Evolutionary conservation across 1,284 basidiomycete genomes (phyloP).

Genomic region (Pseudozyma flocculosa): DNA sequence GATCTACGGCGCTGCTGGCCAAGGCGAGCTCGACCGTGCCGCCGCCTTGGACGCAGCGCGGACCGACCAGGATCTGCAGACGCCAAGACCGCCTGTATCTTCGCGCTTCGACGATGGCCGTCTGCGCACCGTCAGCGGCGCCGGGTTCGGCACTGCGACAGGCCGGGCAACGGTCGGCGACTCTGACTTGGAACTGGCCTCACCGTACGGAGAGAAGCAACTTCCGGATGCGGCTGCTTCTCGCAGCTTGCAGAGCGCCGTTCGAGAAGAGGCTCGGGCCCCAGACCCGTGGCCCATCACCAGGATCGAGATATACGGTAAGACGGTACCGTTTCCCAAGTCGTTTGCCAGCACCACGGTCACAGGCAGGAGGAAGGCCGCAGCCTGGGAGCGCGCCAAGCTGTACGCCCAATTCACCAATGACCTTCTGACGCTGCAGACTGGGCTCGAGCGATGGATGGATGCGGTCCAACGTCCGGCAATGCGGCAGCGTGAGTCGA

Average conservation of each 20-base stretch:
- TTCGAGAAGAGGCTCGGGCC: not conserved
- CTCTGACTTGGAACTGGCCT: not conserved
- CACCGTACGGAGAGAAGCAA: not conserved
- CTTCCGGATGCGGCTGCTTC: not conserved
- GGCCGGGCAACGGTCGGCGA: not conserved
- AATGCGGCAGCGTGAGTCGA: constrained; percentile 16
- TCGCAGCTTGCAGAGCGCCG: not conserved
- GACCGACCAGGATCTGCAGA: constrained; percentile 16
- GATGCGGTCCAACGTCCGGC: constrained; percentile 33
- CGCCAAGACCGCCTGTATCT: constrained; percentile 12
- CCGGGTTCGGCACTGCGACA: not conserved
- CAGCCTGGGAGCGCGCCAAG: constrained; percentile 46
- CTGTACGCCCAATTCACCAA: constrained; percentile 45
- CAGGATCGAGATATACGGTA: constrained; percentile 40
- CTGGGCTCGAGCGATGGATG: constrained; percentile 44
- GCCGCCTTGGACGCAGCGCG: not conserved
- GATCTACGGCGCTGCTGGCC: not conserved
- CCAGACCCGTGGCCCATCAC: not conserved
- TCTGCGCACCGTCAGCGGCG: not conserved
- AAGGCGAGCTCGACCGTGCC: not conserved
- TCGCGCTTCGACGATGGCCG: not conserved
- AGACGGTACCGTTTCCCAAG: constrained; percentile 36
- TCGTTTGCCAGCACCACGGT: constrained; percentile 36
- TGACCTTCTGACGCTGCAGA: constrained; percentile 33
- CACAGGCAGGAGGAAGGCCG: constrained; percentile 27